These are phyloP conservation scores for Pseudoturritis turrita DNA, from an alignment of 345 rosid genomes.

Conservation along the genomic window DNA sequence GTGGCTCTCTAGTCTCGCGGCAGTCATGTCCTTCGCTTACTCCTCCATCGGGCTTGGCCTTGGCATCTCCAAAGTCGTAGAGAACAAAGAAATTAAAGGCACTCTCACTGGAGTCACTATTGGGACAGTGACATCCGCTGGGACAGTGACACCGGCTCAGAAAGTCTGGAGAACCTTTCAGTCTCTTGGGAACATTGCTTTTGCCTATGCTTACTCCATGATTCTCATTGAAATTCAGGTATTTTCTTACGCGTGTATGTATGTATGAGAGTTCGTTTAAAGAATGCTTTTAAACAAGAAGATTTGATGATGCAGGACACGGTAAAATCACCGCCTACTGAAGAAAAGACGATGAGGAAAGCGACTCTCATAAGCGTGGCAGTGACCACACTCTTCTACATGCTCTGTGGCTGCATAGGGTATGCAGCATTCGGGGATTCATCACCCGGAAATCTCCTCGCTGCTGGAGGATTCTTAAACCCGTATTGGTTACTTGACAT, in stretches of 20 bases:
- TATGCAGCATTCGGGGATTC: slow-evolving; percentile 86
- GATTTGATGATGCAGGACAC: slow-evolving; percentile 31
- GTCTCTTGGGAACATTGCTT: slow-evolving; percentile 89
- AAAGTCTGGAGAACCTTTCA: slow-evolving; percentile 91
- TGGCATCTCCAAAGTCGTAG: slow-evolving; percentile 54
- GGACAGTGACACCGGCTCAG: slow-evolving; percentile 45
- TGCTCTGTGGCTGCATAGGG: slow-evolving; percentile 86
- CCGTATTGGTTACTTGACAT: slow-evolving; percentile 92
- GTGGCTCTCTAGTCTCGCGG: slow-evolving; percentile 81
- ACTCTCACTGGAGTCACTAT: slow-evolving; percentile 71
- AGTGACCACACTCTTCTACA: slow-evolving; percentile 83
- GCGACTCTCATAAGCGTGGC: slow-evolving; percentile 61
- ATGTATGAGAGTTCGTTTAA: background rate
- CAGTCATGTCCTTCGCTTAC: slow-evolving; percentile 81
- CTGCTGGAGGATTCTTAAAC: slow-evolving; percentile 63
- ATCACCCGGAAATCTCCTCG: slow-evolving; percentile 75
- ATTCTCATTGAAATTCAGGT: slow-evolving; percentile 92
- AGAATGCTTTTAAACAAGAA: background rate
- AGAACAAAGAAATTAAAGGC: slow-evolving; percentile 52
- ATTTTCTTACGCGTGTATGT: background rate
- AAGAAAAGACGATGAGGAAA: slow-evolving; percentile 75
- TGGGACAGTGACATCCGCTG: slow-evolving; percentile 47
- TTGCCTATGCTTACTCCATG: slow-evolving; percentile 82
- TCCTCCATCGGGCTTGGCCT: slow-evolving; percentile 76
- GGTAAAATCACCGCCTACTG: slow-evolving; percentile 49